Evolutionary conservation across 495 filamentous ascomycete genomes (phyloP), one percentile per base, ranked within the genome.

Genomic region (Chaetomium cochliodes): DNA sequence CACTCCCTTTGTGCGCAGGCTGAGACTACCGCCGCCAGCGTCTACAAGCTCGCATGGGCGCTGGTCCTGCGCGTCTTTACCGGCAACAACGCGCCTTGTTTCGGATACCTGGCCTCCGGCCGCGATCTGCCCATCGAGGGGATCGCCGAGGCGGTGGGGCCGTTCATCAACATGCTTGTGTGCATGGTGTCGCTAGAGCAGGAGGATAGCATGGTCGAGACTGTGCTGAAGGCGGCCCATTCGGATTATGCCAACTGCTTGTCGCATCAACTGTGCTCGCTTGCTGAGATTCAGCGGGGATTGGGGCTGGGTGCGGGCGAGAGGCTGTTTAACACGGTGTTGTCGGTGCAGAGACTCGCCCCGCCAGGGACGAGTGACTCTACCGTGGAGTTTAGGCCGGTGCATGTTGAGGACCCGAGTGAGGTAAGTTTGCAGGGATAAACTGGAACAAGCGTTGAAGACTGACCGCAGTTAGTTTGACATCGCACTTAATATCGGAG

Each of bases 121-220:
- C 60, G 60, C 8, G 60, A 62, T 28, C 33, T 62, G 2, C 60
- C 60, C 3, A 54, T 62, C 18, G 22, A 41, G 18, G 49, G 30
- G 1, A 62, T 62, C 12, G 49, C 11, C 0, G 22, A 62, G 49
- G 60, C 60, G 7, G 47, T 62, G 2, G 60, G 60, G 3, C 49
- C 60, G 9, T 62, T 62, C 22, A 62, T 62, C 60, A 62, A 62
- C 33, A 62, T 62, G 60, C 49, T 62, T 4, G 60, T 62, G 8
- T 62, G 60, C 60, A 53, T 18, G 49, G 28, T 62, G 15, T 23
- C 47, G 30, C 11, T 62, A 23, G 59, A 62, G 22, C 28, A 62
- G 39, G 49, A 41, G 5, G 60, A 28, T 5, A 25, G 5, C 6
- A 0, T 37, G 22, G 49, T 62, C 26, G 60, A 44, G 12, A 11